Conservation (phyloP, 169 alveolate genomes). For the Plasmodium gonderi region DNA sequence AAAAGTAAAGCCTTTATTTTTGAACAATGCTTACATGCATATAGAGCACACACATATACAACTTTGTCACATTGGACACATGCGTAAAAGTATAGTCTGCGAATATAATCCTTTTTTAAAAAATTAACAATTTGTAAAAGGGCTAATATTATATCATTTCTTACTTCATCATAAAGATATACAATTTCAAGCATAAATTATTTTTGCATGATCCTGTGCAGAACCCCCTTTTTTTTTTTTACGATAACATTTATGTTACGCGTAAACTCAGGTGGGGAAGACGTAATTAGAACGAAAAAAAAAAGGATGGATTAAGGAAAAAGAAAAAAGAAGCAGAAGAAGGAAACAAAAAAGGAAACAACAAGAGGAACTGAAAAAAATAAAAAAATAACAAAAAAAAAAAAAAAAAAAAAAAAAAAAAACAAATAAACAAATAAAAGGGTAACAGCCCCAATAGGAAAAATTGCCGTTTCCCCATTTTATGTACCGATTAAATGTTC, state of each 20-base stretch:
- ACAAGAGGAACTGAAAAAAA: no score
- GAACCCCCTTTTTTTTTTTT: no score
- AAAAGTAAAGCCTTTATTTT: not conserved
- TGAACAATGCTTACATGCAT: not conserved
- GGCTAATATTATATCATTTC: not conserved
- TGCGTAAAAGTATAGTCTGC: not conserved
- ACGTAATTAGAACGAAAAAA: not conserved
- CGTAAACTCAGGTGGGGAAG: not conserved
- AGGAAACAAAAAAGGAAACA: not conserved
- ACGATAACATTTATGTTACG: no score
- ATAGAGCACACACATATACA: not conserved
- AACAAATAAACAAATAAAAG: not conserved
- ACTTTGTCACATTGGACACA: not conserved
- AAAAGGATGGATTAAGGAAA: not conserved
- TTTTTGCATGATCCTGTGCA: not conserved
- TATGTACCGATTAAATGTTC: not conserved
- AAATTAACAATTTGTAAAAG: not conserved
- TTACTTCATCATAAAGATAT: not conserved
- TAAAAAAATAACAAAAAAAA: not conserved
- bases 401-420: not conserved
- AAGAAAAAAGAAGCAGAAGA: not conserved
- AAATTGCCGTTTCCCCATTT: not conserved
- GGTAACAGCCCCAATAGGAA: not conserved
- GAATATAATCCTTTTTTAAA: not conserved
- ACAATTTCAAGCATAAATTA: conserved; percentile 14